Evolutionary conservation across 2,329 filamentous ascomycete species (phyloP).

Genomic region (Botrytis byssoidea): DNA sequence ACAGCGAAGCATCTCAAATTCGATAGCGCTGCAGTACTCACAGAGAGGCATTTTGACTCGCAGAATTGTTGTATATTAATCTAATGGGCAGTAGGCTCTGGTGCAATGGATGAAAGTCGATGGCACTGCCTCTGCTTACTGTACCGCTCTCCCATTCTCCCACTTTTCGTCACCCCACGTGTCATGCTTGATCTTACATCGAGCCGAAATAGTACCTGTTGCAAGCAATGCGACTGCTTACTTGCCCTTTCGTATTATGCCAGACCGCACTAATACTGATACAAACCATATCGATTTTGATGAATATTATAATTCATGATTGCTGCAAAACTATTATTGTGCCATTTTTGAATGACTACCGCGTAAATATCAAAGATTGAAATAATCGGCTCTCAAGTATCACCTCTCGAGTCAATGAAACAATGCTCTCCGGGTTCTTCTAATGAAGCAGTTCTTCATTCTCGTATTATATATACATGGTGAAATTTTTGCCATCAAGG

Average conservation of each 20-base stretch:
- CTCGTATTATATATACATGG: background rate
- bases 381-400: background rate
- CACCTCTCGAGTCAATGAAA: background rate
- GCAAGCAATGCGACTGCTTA: background rate
- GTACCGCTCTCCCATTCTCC: background rate
- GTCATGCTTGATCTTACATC: background rate
- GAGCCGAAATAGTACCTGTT: background rate
- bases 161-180: background rate
- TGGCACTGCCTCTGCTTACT: background rate
- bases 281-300: background rate
- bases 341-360: background rate
- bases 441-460: background rate
- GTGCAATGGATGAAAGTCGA: background rate
- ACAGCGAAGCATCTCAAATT: slow-evolving; percentile 9
- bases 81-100: background rate
- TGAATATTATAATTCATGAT: background rate
- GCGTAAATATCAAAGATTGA: background rate
- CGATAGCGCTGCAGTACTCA: background rate
- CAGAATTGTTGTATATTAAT: background rate
- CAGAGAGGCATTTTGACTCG: background rate
- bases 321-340: background rate
- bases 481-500: background rate
- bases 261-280: background rate
- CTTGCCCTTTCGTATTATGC: background rate
- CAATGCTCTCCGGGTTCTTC: background rate